A percentile compares a stretch with the other conserved stretches of the same genome.
phyloP scores from a whole-genome alignment of 805 yeast species.

The Candida sanyiensis region DNA sequence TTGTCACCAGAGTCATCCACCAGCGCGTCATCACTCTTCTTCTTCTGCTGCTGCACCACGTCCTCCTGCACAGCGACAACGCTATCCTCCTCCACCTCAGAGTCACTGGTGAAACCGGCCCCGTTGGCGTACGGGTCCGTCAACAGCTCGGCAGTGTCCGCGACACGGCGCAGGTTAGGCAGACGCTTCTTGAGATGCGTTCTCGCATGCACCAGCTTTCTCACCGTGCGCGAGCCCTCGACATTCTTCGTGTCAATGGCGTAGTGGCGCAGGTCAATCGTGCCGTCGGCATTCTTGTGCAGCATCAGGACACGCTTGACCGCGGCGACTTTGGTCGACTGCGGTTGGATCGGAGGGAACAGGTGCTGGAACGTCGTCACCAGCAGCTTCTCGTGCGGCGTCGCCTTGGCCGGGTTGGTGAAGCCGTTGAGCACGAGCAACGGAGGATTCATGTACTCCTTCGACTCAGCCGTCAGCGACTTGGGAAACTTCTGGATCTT shows the following conservation, averaged over 20 bases:
- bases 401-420: conserved; percentile 53
- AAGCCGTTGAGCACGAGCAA: conserved; percentile 92
- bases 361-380: conserved; percentile 91
- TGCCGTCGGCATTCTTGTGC: conserved; percentile 63
- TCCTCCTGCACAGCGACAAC: conserved; percentile 53
- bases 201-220: conserved; percentile 24
- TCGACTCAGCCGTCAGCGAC: conserved; percentile 55
- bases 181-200: conserved; percentile 20
- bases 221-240: conserved; percentile 39
- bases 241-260: conserved; percentile 82
- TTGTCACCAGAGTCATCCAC: conserved; percentile 18
- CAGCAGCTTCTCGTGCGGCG: conserved; percentile 69
- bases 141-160: conserved; percentile 78
- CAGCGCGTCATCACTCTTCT: not conserved
- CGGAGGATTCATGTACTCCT: conserved; percentile 75
- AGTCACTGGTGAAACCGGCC: conserved; percentile 72
- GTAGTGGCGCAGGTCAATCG: conserved; percentile 83
- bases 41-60: conserved; percentile 17
- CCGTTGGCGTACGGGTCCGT: conserved; percentile 79
- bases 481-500: conserved; percentile 71
- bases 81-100: conserved; percentile 90
- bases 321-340: conserved; percentile 61
- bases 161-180: conserved; percentile 40
- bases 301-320: conserved; percentile 84
- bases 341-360: conserved; percentile 93